phyloP scores from a whole-genome alignment of 768 basidiomycete species.

The Russula brevipes region DNA sequence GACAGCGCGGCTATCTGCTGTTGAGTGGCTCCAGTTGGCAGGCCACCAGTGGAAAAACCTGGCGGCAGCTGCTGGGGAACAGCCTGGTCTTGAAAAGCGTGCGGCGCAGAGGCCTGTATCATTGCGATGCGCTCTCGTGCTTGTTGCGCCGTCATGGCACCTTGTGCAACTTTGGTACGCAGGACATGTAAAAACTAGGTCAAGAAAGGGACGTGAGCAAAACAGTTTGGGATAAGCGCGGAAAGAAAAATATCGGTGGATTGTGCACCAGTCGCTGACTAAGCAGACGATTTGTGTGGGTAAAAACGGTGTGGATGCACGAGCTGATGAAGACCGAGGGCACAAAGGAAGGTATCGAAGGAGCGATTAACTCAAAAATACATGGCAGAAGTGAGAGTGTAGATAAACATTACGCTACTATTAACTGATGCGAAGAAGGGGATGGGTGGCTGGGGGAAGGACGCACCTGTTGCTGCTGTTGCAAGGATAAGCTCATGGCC shows the following conservation, averaged over 20 bases:
- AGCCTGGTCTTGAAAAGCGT: slow-evolving; percentile 7
- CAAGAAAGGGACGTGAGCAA: slow-evolving; percentile 2
- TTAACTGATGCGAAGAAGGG: not conserved
- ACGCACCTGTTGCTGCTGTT: slow-evolving; percentile 20
- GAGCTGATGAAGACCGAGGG: slow-evolving; percentile 14
- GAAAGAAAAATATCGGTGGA: not conserved
- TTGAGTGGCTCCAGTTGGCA: slow-evolving; percentile 2
- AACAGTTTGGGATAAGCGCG: not conserved
- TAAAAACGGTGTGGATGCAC: slow-evolving; percentile 17
- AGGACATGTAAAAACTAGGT: not conserved
- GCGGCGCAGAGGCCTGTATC: not conserved
- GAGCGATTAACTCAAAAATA: not conserved
- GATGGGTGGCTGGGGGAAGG: not conserved
- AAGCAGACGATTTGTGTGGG: slow-evolving; percentile 20
- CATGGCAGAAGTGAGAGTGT: not conserved
- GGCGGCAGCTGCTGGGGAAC: slow-evolving; percentile 10
- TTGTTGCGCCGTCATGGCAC: slow-evolving; percentile 7
- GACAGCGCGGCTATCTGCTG: slow-evolving; percentile 12
- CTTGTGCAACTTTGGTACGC: slow-evolving; percentile 1
- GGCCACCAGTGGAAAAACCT: not conserved
- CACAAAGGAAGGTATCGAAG: not conserved
- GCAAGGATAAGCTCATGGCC: not conserved
- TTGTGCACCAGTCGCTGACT: slow-evolving; percentile 12
- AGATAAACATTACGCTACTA: not conserved
- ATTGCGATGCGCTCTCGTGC: slow-evolving; percentile 7